A percentile compares a stretch with the other conserved stretches of the same genome.
phyloP scores from a whole-genome alignment of 225 moss, liverwort and hornwort species.

The Physcomitrellopsis africana region DNA sequence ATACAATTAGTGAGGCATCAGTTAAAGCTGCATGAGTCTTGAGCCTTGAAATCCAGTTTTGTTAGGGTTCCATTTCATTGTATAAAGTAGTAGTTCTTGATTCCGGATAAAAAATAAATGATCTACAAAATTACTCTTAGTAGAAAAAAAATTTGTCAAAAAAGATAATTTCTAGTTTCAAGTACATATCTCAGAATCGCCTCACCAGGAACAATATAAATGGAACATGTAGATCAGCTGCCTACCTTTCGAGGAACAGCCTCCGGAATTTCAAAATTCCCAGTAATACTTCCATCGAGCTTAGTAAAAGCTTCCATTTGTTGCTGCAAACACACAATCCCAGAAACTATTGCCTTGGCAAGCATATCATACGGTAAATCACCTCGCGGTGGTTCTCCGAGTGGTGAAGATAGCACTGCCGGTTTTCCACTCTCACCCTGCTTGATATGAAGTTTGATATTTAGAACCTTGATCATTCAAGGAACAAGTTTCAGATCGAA shows the following conservation, averaged over 20 bases:
- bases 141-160: not conserved
- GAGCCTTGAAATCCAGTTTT: no score
- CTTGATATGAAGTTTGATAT: not conserved
- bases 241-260: constrained; percentile 64
- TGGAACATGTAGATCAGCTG: not conserved
- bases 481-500: not conserved
- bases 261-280: constrained; percentile 58
- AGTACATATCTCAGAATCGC: not conserved
- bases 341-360: constrained; percentile 62
- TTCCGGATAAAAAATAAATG: not conserved
- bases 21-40: no score
- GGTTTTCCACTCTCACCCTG: constrained; percentile 31
- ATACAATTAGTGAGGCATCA: no score
- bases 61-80: not conserved
- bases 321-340: constrained; percentile 52
- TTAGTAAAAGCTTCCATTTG: constrained; percentile 66
- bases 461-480: not conserved
- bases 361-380: constrained; percentile 67
- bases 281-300: constrained; percentile 61
- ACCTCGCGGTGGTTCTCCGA: constrained; percentile 12
- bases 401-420: not conserved
- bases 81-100: not conserved
- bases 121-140: not conserved
- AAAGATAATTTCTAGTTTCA: not conserved
- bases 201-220: not conserved